Evolutionary conservation across 2,329 filamentous ascomycete genomes (phyloP), one percentile per base, ranked within the genome.

Genomic region (Apiospora pterosperma): DNA sequence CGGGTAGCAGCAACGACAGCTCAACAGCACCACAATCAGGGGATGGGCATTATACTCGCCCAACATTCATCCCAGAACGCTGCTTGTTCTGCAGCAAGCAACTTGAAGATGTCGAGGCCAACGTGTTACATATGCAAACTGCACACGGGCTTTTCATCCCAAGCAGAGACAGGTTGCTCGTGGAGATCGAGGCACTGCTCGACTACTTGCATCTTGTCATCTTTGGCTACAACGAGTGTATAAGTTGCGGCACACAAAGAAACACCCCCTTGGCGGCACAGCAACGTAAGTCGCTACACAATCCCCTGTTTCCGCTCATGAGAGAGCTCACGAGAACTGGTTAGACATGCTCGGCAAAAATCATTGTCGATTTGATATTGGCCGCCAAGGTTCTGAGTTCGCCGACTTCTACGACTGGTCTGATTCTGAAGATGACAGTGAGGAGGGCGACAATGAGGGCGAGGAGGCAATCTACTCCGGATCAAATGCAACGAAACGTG

Each of bases 321-420:
- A 4, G 23, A 4, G 23, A 41, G 16, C 36, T 28, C 8, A 36
- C 59, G 6, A n/a, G 2, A 12, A 10, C 14, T n/a, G 12, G 4
- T 5, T 16, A 63, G 63, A 85, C 63, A 85, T 85, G 83, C 68
- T 73, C 0, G 77, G 73, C 2, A 84, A 82, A 59, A 79, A 81
- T 0, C 82, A 85, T 64, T 85, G 83, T 68, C 77, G 72, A 25
- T 73, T 84, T 41, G 75, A 82, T 36, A 68, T 80, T 0, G 62
- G 72, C 0, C 70, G 72, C 3, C 67, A 74, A 4, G 75, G 73
- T n/a, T 73, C 75, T 0, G 80, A 82, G 48, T 77, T 76, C 14
- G 68, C 71, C 28, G 78, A 81, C 3, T 82, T 82, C 62, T 83
- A 80, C 62, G 74, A 81, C 11, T 69, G 76, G 8, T 63, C 61